Base-by-base conservation (phyloP, 2,329 filamentous ascomycete genomes). In the Diplodia intermedia region DNA sequence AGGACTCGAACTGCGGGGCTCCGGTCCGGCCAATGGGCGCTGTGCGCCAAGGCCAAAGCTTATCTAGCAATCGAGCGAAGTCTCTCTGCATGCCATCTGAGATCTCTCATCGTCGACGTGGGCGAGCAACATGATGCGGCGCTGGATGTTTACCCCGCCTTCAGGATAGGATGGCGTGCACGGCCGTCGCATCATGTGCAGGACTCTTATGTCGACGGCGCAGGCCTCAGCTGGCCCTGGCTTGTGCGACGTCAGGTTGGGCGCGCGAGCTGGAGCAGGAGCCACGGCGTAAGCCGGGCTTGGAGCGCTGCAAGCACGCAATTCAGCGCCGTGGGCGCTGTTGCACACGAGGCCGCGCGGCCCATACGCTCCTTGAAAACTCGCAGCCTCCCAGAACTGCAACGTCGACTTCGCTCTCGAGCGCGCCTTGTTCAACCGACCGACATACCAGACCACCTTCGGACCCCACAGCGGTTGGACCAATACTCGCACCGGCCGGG, bases 301-400 rank as follows among this genome's bases (percentile, higher is more conserved):
- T 23, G 38, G 56, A 15, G 31, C 11, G 26, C 33, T 36, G 33
- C n/a, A 31, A 63, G 60, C 60, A 63, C 60, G 60, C 60, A 36
- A 63, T 50, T 9, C 29, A 63, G 43, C 18, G n/a, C n/a, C 2
- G 18, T 4, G 40, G 15, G 26, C 15, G 15, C 29, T 26, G 29
- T 20, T 62, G 31, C 57, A 20, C 20, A 20, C 20, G 56, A 50
- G 31, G 57, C 57, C 57, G 57, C 57, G 57, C 43, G 57, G 57
- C 40, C 43, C 3, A 14, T 12, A 23, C 9, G 29, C 40, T 31
- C 26, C 18, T 62, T 49, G 57, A 62, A 50, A 62, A 62, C 23
- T 31, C 18, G 26, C 57, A 15, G 33, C 57, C 43, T n/a, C 57
- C 57, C 57, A 8, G 26, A 11, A 20, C 43, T 11, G 15, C 15